phyloP scores from a whole-genome alignment of 192 early-diverging fungal species.

The Coemansia sp. region DNA sequence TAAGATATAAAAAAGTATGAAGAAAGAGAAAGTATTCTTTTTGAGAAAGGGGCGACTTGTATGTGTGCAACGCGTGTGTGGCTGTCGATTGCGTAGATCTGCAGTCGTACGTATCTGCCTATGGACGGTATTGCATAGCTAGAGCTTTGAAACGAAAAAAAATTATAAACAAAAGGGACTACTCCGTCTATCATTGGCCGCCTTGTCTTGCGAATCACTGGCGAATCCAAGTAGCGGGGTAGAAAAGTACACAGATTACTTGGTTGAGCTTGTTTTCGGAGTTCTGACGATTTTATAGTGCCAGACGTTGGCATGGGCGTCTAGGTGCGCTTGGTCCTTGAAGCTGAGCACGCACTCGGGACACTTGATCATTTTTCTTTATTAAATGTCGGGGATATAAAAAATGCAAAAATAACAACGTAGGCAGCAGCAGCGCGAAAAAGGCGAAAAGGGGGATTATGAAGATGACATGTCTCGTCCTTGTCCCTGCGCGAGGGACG shows the following conservation, averaged over 20 bases:
- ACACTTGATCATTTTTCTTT: constrained; percentile 30
- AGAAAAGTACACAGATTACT: neutral
- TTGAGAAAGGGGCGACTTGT: neutral
- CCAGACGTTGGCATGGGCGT: constrained; percentile 51
- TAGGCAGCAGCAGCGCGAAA: neutral
- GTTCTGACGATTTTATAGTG: constrained; percentile 35
- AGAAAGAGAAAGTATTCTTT: neutral
- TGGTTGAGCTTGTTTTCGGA: neutral
- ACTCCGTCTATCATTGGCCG: neutral
- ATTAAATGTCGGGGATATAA: neutral
- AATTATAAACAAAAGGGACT: neutral
- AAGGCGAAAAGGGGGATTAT: neutral
- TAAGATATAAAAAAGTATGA: neutral
- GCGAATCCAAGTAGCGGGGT: too few species aligned
- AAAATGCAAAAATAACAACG: neutral
- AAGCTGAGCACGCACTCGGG: constrained; percentile 52
- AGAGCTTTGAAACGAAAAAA: neutral
- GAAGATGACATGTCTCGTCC: neutral
- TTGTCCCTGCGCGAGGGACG: neutral
- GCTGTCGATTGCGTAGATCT: neutral
- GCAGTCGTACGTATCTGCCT: neutral
- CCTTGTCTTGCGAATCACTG: neutral
- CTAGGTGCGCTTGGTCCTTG: constrained; percentile 20
- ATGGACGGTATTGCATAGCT: neutral
- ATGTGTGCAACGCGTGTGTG: neutral